Evolutionary conservation across 1,284 basidiomycete genomes (phyloP), one percentile per base, ranked within the genome.

Genomic region (Rhodotorula sp.): DNA sequence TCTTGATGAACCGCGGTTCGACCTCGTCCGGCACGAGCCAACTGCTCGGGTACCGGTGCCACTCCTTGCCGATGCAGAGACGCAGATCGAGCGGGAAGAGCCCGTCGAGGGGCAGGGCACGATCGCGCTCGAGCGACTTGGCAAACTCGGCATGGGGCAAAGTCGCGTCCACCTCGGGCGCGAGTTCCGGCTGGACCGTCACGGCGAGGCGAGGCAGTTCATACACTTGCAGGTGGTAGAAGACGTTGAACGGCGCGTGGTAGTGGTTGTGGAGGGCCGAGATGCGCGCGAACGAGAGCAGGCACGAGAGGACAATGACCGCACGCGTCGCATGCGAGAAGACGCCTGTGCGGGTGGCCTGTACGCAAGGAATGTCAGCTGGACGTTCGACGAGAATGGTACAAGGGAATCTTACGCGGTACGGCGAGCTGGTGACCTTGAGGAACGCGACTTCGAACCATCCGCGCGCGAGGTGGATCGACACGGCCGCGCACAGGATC

Each of bases 61-160:
- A 99, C 81, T 99, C 95, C 79, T 95, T 92, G 46, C 89, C 93
- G 66, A 91, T 85, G 82, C 96, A 99, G 3, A 99, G 80, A n/a
- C 84, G 87, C 67, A 95, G 80, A 67, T 87, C 86, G 75, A 94
- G 86, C n/a, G 86, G 83, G 66, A 84, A 83, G 75, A 96, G 83
- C 1, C 87, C 87, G 1, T 87, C 81, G 51, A 91, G 83, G 89
- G 73, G 92, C 85, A 68, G 85, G 85, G 55, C 89, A 85, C 14
- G 84, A 62, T 86, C 84, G 59, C 83, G 33, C 48, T 65, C 61
- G 66, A 77, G 72, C 48, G 70, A 70, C 24, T 45, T 60, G 30
- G 64, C 53, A 46, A 77, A 76, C 54, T 73, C 64, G 51, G 44
- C 48, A 63, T 63, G 64, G 26, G 65, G 70, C 46, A 68, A 67